phyloP scores from a whole-genome alignment of 2,329 filamentous ascomycete species.

The Parafenestella ontariensis region DNA sequence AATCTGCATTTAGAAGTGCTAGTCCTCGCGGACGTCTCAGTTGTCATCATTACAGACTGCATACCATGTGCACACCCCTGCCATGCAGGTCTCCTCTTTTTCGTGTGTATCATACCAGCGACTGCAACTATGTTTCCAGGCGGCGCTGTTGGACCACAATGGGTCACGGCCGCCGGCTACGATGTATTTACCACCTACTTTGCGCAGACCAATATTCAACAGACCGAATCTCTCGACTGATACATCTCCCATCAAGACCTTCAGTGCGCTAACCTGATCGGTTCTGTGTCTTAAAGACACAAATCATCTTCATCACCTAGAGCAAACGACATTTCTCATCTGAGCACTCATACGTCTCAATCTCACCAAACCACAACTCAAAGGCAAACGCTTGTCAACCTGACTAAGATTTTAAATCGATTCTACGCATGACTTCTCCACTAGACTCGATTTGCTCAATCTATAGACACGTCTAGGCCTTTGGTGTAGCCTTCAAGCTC shows the following conservation, averaged over 20 bases:
- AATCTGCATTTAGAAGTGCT: constrained; percentile 20
- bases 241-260: background rate
- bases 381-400: too few species aligned
- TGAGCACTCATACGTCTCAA: too few species aligned
- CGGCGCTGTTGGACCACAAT: background rate
- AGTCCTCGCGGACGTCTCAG: constrained; percentile 19
- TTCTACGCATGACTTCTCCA: too few species aligned
- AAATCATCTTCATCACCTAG: background rate
- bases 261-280: background rate
- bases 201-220: background rate
- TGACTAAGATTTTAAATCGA: too few species aligned
- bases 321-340: too few species aligned
- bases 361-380: too few species aligned
- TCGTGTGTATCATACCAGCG: background rate
- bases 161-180: background rate
- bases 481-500: too few species aligned
- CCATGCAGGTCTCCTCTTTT: background rate
- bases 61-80: background rate
- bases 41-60: background rate
- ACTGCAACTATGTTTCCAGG: background rate
- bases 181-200: background rate
- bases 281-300: background rate
- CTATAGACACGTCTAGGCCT: too few species aligned
- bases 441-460: too few species aligned
- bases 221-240: background rate